A percentile compares a stretch with the other conserved stretches of the same genome.
phyloP scores from a whole-genome alignment of 73 alveolate genomes.

The Paramecium sonneborni region DNA sequence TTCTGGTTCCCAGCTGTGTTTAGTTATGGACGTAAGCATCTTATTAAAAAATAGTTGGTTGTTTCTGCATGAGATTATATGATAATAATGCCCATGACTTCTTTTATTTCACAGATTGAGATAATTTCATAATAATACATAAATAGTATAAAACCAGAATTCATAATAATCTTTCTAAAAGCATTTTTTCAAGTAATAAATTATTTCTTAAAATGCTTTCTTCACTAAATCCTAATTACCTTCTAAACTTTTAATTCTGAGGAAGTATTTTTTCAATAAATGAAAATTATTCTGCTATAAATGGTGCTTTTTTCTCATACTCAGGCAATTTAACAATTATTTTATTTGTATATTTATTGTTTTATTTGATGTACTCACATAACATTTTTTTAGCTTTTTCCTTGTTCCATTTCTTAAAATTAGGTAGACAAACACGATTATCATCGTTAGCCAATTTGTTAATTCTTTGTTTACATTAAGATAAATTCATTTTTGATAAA shows the following conservation, averaged over 20 bases:
- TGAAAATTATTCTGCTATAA: not conserved
- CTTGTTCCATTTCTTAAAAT: not conserved
- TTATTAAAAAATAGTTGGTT: constrained; percentile 48
- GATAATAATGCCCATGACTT: constrained; percentile 65
- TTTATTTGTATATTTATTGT: not conserved
- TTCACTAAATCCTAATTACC: not conserved
- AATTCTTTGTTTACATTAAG: not conserved
- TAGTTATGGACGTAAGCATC: constrained; percentile 55
- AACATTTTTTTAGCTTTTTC: not conserved
- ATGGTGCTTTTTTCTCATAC: constrained; percentile 26
- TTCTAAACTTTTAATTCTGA: not conserved
- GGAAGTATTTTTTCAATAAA: constrained; percentile 31
- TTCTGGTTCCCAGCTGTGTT: constrained; percentile 68
- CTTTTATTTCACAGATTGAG: constrained; percentile 70
- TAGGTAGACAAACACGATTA: not conserved
- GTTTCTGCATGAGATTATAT: constrained; percentile 68
- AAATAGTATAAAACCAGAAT: constrained; percentile 13
- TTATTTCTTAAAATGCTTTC: constrained; percentile 15
- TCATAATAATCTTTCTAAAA: constrained; percentile 27
- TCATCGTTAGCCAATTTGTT: not conserved
- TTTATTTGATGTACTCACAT: constrained; percentile 10
- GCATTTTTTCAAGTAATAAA: not conserved
- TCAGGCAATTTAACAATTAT: constrained; percentile 7
- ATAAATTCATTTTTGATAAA: not conserved
- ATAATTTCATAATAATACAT: not conserved